Base-by-base conservation (phyloP, 148 eudicot genomes). In the Tetragonia tetragonoides region DNA sequence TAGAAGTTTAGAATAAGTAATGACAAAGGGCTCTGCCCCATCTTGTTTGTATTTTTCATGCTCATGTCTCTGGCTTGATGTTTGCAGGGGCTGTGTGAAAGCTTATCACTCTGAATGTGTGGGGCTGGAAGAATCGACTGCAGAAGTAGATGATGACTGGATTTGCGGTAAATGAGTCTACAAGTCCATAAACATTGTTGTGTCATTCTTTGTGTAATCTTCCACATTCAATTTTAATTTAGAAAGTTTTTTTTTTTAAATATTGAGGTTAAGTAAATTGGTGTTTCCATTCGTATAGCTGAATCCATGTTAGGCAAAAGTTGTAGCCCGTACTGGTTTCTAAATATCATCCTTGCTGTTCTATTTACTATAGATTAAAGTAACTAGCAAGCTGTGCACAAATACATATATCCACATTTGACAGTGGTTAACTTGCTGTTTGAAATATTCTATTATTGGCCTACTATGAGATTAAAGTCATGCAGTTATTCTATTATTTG, bases 51-150 rank as follows among this genome's bases (percentile, higher is more conserved):
- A 21, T 76, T 44, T 68, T 67, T 28, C 53, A 3, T 0, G 20
- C n/a, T 53, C 40, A 8, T 57, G 28, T 82, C 8, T 3, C 57
- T 69, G 46, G 12, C 75, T 65, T 56, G 20, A 20, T 65, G 39
- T 70, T 66, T 75, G 68, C 82, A 86, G 89, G 83, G 74, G 75
- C 20, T 95, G 98, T 80, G 53, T 81, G 28, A 95, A 95, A 83
- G 74, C 97, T 73, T 95, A 90, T 83, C 98, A 95, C 76, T 79
- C 82, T 67, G 68, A 66, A 1, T 95, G 98, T 61, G 88, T 85
- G 54, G 86, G 79, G 15, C 79, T 86, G 76, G 89, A 88, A 64
- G 85, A 83, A 59, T 71, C 84, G 37, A 60, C 76, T 76, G 81
- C 78, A 53, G 83, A 85, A 37, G 73, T 84, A 9, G 87, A 81